Evolutionary conservation across 169 alveolate species (phyloP), one percentile per base, ranked within the genome.

Genomic region (Cryptosporidium ubiquitum): DNA sequence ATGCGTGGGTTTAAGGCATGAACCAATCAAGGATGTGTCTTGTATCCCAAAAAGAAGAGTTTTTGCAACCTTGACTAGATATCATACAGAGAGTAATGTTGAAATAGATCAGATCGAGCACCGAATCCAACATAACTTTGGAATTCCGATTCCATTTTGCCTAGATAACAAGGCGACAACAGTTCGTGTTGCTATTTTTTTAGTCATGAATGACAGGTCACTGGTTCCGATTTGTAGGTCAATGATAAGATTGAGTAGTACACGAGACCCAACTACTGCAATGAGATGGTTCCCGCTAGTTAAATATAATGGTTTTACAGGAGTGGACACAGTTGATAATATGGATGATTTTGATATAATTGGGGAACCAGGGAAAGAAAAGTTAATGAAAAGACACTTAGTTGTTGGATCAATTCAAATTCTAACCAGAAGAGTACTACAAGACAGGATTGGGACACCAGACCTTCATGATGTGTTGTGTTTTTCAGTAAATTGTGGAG

Each of bases 281-380:
- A 79, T 79, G 89, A 79, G 61, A 6, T 79, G 89, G 89, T 79
- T 79, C 61, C 89, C 89, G 40, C 14, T 79, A 20, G 75, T 79
- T 31, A 58, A 61, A 18, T 79, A 79, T 29, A 42, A 79, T 64
- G 75, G 75, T 12, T 79, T 79, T 26, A 79, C 55, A 29, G 75
- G 68, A 61, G 52, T 44, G 29, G 68, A 29, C n/a, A 20, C 4
- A 5, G 71, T 35, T n/a, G 79, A 35, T 20, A 35, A 47, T 14
- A 31, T 16, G n/a, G 58, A 60, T 14, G 68, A 79, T 2, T 44
- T 29, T 42, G 58, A 60, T 37, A 9, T 60, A 6, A 64, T 26
- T 18, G 75, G 33, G 10, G 40, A 26, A 1, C 55, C 44, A 4
- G 26, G 40, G 12, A 29, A 12, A 18, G 61, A 61, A n/a, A 39